These are phyloP conservation scores for Ogataea siamensis DNA, from an alignment of 805 yeast genomes.

Conservation along the genomic window DNA sequence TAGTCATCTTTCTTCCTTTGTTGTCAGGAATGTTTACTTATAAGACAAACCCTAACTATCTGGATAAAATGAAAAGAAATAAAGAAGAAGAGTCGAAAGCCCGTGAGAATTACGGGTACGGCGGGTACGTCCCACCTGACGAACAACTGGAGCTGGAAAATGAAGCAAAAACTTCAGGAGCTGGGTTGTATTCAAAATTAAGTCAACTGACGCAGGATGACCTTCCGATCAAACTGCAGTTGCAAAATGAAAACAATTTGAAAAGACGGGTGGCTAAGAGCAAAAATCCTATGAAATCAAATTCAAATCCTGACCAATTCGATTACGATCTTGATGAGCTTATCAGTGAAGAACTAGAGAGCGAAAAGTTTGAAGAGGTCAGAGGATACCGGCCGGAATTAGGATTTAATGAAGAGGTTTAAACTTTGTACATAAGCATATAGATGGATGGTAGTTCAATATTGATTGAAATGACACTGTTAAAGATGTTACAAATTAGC, in stretches of 20 bases:
- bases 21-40: slow-evolving; percentile 31
- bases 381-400: not conserved
- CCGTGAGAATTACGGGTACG: slow-evolving; percentile 5
- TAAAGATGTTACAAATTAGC: slow-evolving; percentile 16
- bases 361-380: slow-evolving; percentile 22
- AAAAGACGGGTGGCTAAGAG: slow-evolving; percentile 20
- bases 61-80: slow-evolving; percentile 16
- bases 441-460: too few species aligned
- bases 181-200: slow-evolving; percentile 28
- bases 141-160: slow-evolving; percentile 18
- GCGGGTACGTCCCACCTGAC: slow-evolving; percentile 34
- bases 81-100: slow-evolving; percentile 2
- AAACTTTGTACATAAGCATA: not conserved
- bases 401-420: slow-evolving; percentile 3
- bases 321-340: slow-evolving; percentile 50
- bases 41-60: slow-evolving; percentile 27
- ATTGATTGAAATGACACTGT: too few species aligned
- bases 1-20: slow-evolving; percentile 27
- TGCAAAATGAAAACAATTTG: slow-evolving; percentile 20
- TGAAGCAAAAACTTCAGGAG: slow-evolving; percentile 17
- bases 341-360: slow-evolving; percentile 36
- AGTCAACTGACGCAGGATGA: slow-evolving; percentile 28
- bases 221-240: slow-evolving; percentile 30
- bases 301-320: slow-evolving; percentile 41
- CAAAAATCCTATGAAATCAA: slow-evolving; percentile 3